These are phyloP conservation scores for Penstemon newberryi DNA, from an alignment of 257 asterid genomes.

Conservation along the genomic window DNA sequence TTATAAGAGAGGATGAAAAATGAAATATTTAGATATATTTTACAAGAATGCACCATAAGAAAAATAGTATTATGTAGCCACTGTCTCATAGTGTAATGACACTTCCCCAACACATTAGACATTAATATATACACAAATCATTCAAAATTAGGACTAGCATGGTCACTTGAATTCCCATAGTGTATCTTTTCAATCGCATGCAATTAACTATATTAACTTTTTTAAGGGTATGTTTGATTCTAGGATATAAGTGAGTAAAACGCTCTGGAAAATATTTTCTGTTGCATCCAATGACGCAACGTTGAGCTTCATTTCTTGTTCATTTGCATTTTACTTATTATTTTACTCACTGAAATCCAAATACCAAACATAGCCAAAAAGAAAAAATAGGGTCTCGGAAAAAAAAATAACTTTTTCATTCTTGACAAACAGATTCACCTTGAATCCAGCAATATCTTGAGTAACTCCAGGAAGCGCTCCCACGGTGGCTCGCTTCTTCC, in stretches of 20 bases:
- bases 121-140: background rate
- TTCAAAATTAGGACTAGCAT: background rate
- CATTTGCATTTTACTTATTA: background rate
- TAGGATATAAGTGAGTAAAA: too few relatives aligned
- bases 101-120: too few relatives aligned
- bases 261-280: too few relatives aligned
- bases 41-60: background rate
- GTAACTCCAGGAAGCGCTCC: constrained; percentile 98
- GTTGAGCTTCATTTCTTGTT: too few relatives aligned
- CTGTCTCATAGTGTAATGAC: too few relatives aligned
- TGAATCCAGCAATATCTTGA: constrained; percentile 95
- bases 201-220: background rate
- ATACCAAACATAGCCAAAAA: background rate
- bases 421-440: constrained; percentile 45
- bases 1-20: too few relatives aligned
- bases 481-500: constrained; percentile 79
- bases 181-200: background rate
- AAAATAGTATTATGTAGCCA: too few relatives aligned
- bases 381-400: background rate
- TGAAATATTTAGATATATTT: background rate
- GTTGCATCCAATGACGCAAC: too few relatives aligned
- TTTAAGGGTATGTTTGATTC: too few relatives aligned
- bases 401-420: background rate
- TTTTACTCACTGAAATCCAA: too few relatives aligned
- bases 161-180: background rate